These are phyloP conservation scores for Gyromitra esculenta DNA, from an alignment of 2,329 filamentous ascomycete species.

Conservation along the genomic window DNA sequence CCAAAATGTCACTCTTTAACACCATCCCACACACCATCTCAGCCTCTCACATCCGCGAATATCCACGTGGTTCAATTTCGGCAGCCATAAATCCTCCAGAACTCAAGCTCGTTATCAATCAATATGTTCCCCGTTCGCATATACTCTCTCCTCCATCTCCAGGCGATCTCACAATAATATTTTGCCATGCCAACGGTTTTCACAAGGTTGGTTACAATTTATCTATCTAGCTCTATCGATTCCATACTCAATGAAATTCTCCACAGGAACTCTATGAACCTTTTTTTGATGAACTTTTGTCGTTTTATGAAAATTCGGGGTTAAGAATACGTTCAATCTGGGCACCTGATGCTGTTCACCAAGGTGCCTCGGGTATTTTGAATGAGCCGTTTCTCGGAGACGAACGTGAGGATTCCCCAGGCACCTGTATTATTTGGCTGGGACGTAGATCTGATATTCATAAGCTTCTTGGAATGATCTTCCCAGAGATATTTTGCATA, in stretches of 20 bases:
- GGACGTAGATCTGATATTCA: neutral
- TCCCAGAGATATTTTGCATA: slow-evolving; percentile 80
- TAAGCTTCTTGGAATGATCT: slow-evolving; percentile 86
- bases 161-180: slow-evolving; percentile 86
- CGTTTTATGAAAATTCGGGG: slow-evolving; percentile 67
- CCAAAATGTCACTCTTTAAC: slow-evolving; percentile 64
- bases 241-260: slow-evolving; percentile 39
- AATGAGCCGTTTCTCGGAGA: slow-evolving; percentile 82
- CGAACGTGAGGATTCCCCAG: slow-evolving; percentile 71
- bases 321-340: slow-evolving; percentile 83
- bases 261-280: slow-evolving; percentile 87
- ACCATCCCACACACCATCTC: slow-evolving; percentile 74
- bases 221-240: neutral
- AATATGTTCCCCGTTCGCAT: slow-evolving; percentile 83
- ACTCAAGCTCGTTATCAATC: slow-evolving; percentile 80
- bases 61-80: slow-evolving; percentile 73
- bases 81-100: slow-evolving; percentile 73
- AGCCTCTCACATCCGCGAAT: slow-evolving; percentile 83
- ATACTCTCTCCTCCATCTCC: slow-evolving; percentile 67
- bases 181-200: slow-evolving; percentile 89
- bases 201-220: slow-evolving; percentile 70
- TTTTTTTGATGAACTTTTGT: slow-evolving; percentile 83
- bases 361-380: slow-evolving; percentile 79
- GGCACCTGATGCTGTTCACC: slow-evolving; percentile 88
- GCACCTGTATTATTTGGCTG: neutral